These are phyloP conservation scores for Xerocomus brunneocitrinus DNA, from an alignment of 768 basidiomycete genomes.

Conservation along the genomic window DNA sequence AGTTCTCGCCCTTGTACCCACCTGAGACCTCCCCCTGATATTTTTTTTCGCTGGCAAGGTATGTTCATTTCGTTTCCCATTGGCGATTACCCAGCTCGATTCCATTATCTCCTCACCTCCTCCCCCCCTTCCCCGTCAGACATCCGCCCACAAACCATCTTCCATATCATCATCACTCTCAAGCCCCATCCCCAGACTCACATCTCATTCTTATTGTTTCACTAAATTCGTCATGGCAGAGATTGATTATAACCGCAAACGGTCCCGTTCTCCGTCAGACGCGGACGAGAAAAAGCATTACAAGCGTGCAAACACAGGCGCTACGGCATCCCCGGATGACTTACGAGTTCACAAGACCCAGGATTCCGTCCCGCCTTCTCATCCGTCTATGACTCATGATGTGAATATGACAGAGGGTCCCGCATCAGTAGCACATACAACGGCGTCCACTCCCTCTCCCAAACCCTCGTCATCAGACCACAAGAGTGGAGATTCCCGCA, in stretches of 20 bases:
- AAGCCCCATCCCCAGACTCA: slow-evolving; percentile 41
- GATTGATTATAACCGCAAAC: slow-evolving; percentile 78
- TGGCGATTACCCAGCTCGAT: slow-evolving; percentile 50
- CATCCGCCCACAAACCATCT: slow-evolving; percentile 38
- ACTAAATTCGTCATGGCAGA: slow-evolving; percentile 79
- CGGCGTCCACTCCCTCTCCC: slow-evolving; percentile 57
- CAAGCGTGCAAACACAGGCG: slow-evolving; percentile 83
- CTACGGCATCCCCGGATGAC: slow-evolving; percentile 59
- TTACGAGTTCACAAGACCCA: slow-evolving; percentile 44
- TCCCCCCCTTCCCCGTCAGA: slow-evolving; percentile 50
- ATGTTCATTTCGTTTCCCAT: slow-evolving; percentile 30
- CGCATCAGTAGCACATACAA: slow-evolving; percentile 37
- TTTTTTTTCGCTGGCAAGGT: slow-evolving; percentile 23
- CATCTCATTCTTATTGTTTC: slow-evolving; percentile 36
- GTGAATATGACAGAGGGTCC: slow-evolving; percentile 58
- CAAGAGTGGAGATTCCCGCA: slow-evolving; percentile 37
- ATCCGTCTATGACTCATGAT: slow-evolving; percentile 45
- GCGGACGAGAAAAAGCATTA: slow-evolving; percentile 72
- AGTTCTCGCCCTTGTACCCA: background rate
- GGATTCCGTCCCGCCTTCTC: slow-evolving; percentile 38
- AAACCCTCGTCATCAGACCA: slow-evolving; percentile 42
- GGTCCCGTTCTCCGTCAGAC: slow-evolving; percentile 83
- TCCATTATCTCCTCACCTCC: slow-evolving; percentile 52
- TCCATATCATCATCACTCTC: slow-evolving; percentile 38
- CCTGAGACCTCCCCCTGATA: background rate